These are phyloP conservation scores for Trichoderma parareesei DNA, from an alignment of 495 filamentous ascomycete genomes.

Conservation along the genomic window DNA sequence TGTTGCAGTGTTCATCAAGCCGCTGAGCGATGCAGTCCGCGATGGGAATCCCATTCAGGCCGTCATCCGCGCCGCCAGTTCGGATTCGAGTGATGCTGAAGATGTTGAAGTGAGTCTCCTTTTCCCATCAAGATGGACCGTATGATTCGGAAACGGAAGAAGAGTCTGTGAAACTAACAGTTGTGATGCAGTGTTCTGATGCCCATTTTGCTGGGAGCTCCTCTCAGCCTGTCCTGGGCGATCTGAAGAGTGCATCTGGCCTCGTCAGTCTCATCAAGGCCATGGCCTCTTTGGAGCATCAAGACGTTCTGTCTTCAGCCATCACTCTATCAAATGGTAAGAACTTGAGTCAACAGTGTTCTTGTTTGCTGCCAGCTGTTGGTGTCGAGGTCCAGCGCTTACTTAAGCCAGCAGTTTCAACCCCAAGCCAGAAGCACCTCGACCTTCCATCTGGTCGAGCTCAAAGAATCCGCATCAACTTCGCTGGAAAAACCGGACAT, in stretches of 20 bases:
- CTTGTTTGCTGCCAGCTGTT: not conserved
- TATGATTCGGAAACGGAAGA: not conserved
- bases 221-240: slow-evolving; percentile 43
- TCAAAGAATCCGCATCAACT: slow-evolving; percentile 33
- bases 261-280: slow-evolving; percentile 42
- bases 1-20: slow-evolving; percentile 36
- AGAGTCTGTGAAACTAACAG: not conserved
- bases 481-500: slow-evolving; percentile 26
- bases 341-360: not conserved
- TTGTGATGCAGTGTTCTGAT: not conserved
- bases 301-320: slow-evolving; percentile 21
- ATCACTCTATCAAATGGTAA: not conserved
- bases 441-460: slow-evolving; percentile 18
- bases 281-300: slow-evolving; percentile 38
- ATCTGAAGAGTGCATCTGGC: slow-evolving; percentile 40
- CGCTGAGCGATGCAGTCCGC: slow-evolving; percentile 34
- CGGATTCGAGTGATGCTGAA: not conserved
- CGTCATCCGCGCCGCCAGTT: slow-evolving; percentile 39
- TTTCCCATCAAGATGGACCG: not conserved
- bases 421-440: slow-evolving; percentile 12
- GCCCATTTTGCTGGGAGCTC: slow-evolving; percentile 20
- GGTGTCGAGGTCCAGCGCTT: not conserved
- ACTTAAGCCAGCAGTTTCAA: not conserved
- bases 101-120: not conserved
- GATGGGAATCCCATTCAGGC: slow-evolving; percentile 43